These are phyloP conservation scores for Citrullus colocynthis DNA, from an alignment of 306 rosid genomes.

Conservation along the genomic window DNA sequence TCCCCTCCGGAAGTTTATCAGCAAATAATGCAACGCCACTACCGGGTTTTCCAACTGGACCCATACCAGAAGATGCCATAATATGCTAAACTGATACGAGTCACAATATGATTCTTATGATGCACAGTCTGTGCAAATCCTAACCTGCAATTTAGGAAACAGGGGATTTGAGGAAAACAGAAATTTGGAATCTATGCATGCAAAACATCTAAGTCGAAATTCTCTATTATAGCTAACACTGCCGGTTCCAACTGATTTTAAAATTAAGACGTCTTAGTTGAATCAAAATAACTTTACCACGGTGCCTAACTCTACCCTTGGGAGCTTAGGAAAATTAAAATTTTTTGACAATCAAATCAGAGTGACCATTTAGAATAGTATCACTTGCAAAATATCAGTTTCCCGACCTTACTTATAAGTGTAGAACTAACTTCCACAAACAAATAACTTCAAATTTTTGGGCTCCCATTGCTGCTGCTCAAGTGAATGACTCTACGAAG, in stretches of 20 bases:
- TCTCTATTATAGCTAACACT: not conserved
- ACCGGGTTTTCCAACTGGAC: slow-evolving; percentile 20
- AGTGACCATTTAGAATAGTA: not conserved
- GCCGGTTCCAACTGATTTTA: not conserved
- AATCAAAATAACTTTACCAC: not conserved
- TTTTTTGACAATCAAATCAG: not conserved
- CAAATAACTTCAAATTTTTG: not conserved
- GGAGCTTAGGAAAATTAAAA: not conserved
- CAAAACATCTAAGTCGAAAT: not conserved
- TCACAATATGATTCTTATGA: not conserved
- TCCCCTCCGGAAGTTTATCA: slow-evolving; percentile 42
- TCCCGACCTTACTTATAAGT: not conserved
- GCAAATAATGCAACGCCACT: slow-evolving; percentile 15
- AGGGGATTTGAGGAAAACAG: not conserved
- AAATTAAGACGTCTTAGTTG: not conserved
- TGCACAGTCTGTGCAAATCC: not conserved
- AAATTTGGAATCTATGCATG: not conserved
- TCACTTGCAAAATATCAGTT: not conserved
- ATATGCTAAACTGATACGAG: not conserved
- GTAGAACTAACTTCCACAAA: not conserved
- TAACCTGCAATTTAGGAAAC: not conserved
- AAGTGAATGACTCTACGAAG: not conserved
- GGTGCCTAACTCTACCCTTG: not conserved
- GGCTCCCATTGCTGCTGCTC: not conserved
- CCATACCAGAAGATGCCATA: slow-evolving; percentile 28